A percentile compares a stretch with the other conserved stretches of the same genome.
phyloP scores from a whole-genome alignment of 1,139 yeast species.

The Lodderomyces metapsilosis region DNA sequence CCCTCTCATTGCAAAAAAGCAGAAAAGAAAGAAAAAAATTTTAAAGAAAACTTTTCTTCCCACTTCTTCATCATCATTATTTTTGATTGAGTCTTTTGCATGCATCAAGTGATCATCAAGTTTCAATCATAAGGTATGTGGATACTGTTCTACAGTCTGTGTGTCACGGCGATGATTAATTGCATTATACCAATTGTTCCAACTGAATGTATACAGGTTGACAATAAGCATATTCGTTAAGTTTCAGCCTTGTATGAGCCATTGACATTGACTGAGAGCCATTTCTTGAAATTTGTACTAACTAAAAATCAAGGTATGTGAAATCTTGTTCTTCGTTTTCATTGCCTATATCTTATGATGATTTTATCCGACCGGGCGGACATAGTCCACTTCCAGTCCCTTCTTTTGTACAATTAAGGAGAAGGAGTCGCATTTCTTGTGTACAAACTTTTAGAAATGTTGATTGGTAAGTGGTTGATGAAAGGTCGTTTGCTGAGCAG shows the following conservation, averaged over 20 bases:
- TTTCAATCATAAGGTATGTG: constrained; percentile 2
- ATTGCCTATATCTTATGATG: constrained; percentile 41
- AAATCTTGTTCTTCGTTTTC: background rate
- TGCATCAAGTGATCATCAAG: background rate
- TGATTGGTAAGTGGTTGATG: constrained; percentile 60
- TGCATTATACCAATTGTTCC: constrained; percentile 79
- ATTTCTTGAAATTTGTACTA: too few relatives aligned
- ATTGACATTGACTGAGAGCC: background rate
- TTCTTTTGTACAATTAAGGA: constrained; percentile 41
- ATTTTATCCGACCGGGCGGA: constrained; percentile 80
- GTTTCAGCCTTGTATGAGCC: constrained; percentile 89
- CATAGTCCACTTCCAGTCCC: constrained; percentile 55
- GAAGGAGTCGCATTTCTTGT: constrained; percentile 62
- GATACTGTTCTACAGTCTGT: background rate
- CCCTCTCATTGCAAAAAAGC: background rate
- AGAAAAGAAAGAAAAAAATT: background rate
- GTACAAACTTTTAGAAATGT: constrained; percentile 61
- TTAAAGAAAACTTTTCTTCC: background rate
- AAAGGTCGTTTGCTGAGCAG: constrained; percentile 53
- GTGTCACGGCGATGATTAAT: constrained; percentile 60
- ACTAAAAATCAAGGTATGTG: constrained; percentile 8
- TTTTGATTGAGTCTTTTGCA: constrained; percentile 1
- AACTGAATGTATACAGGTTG: constrained; percentile 70
- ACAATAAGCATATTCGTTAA: constrained; percentile 73
- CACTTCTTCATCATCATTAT: background rate